These are phyloP conservation scores for Juncus inflexus DNA, from an alignment of 176 grass and related monocot genomes.

Conservation along the genomic window DNA sequence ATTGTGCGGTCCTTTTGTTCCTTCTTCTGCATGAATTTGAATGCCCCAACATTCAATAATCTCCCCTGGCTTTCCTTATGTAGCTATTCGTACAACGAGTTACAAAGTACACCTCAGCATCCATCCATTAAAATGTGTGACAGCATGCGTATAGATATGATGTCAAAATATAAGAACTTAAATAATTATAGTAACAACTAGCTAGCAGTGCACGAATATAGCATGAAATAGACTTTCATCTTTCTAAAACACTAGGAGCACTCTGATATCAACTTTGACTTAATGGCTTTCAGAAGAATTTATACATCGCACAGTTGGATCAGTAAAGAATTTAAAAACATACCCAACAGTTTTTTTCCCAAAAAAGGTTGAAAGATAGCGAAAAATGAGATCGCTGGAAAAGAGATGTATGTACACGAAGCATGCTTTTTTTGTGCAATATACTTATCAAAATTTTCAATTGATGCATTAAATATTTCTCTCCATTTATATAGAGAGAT, in stretches of 20 bases:
- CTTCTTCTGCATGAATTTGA: constrained; percentile 26
- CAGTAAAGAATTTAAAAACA: constrained; percentile 25
- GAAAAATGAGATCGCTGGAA: constrained; percentile 13
- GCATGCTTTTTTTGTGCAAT: constrained; percentile 21
- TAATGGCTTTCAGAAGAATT: constrained; percentile 18
- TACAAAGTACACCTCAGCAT: not conserved
- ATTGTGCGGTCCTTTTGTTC: constrained; percentile 28
- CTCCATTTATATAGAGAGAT: constrained; percentile 4
- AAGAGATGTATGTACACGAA: constrained; percentile 4
- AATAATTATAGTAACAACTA: constrained; percentile 1
- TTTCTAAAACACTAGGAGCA: constrained; percentile 20
- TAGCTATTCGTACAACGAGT: not conserved
- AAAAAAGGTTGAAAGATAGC: constrained; percentile 18
- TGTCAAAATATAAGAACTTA: not conserved
- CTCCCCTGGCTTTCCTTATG: constrained; percentile 7
- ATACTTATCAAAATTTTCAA: constrained; percentile 20
- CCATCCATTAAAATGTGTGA: not conserved
- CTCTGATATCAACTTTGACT: constrained; percentile 28
- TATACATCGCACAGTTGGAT: not conserved
- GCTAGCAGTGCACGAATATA: constrained; percentile 9
- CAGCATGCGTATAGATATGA: constrained; percentile 5
- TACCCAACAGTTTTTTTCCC: constrained; percentile 27
- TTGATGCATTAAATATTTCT: constrained; percentile 22
- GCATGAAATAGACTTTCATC: constrained; percentile 21
- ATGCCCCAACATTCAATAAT: not conserved